Evolutionary conservation across 2,329 filamentous ascomycete species (phyloP).

Genomic region (Colletotrichum echinochloae): DNA sequence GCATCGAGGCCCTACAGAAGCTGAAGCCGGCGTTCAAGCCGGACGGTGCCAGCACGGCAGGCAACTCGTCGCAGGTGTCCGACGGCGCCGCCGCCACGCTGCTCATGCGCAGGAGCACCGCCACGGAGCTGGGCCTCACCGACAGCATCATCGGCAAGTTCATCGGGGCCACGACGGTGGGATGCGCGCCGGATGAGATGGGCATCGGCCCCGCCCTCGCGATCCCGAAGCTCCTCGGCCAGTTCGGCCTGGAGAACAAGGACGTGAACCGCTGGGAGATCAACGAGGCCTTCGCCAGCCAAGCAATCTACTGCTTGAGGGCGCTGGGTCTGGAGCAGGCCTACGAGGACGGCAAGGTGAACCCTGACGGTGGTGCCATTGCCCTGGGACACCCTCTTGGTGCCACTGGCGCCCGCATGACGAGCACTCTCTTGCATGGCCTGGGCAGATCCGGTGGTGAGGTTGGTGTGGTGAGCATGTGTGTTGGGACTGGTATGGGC

Average conservation of each 20-base stretch:
- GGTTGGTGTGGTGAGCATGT: constrained; percentile 89
- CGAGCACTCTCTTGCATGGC: constrained; percentile 76
- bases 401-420: constrained; percentile 86
- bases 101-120: constrained; percentile 86
- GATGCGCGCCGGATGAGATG: constrained; percentile 93
- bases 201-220: constrained; percentile 88
- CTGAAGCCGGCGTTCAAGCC: constrained; percentile 88
- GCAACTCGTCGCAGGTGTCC: constrained; percentile 87
- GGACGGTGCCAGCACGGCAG: constrained; percentile 83
- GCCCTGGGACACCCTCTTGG: constrained; percentile 93
- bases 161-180: constrained; percentile 79
- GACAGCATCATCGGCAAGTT: constrained; percentile 84
- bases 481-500: constrained; percentile 85
- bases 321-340: constrained; percentile 73
- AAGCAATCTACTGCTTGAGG: constrained; percentile 77
- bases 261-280: constrained; percentile 93
- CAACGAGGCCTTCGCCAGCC: constrained; percentile 83
- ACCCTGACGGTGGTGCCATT: constrained; percentile 93
- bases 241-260: constrained; percentile 72
- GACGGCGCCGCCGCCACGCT: constrained; percentile 89
- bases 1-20: constrained; percentile 76
- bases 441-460: constrained; percentile 77
- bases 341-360: constrained; percentile 77
- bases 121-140: constrained; percentile 76
- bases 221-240: constrained; percentile 82